These are phyloP conservation scores for Echites panduratus DNA, from an alignment of 257 asterid species.

Conservation along the genomic window DNA sequence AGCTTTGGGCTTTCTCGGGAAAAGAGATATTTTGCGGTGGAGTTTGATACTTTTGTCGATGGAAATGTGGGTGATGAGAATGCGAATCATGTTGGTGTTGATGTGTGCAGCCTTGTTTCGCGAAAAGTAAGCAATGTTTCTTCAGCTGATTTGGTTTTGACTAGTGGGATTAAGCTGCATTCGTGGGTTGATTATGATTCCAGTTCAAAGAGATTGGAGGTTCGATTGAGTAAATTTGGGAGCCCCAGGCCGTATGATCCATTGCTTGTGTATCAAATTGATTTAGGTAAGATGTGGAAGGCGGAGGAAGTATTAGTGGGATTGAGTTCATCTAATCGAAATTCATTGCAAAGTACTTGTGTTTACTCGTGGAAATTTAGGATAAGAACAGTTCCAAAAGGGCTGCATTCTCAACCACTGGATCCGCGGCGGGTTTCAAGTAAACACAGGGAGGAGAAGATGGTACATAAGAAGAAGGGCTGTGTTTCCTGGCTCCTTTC, in stretches of 20 bases:
- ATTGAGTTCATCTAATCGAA: slow-evolving; percentile 58
- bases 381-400: slow-evolving; percentile 47
- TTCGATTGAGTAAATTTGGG: slow-evolving; percentile 49
- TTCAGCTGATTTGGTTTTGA: slow-evolving; percentile 44
- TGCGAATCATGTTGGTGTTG: slow-evolving; percentile 55
- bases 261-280: slow-evolving; percentile 46
- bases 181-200: slow-evolving; percentile 81
- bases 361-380: slow-evolving; percentile 67
- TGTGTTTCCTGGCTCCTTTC: slow-evolving; percentile 51
- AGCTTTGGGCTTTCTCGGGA: slow-evolving; percentile 43
- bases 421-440: slow-evolving; percentile 37
- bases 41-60: slow-evolving; percentile 48
- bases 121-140: slow-evolving; percentile 49
- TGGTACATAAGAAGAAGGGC: slow-evolving; percentile 28
- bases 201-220: slow-evolving; percentile 65
- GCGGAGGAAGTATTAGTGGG: slow-evolving; percentile 56
- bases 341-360: slow-evolving; percentile 45
- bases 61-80: slow-evolving; percentile 45
- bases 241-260: slow-evolving; percentile 51
- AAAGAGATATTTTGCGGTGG: slow-evolving; percentile 45
- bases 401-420: slow-evolving; percentile 71
- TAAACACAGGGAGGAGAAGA: slow-evolving; percentile 26
- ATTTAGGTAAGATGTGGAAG: slow-evolving; percentile 63
- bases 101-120: slow-evolving; percentile 52
- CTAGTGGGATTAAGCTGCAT: slow-evolving; percentile 56